Percentiles rank a stretch among this genome's conserved stretches.
Evolutionary conservation across 192 early-diverging fungal genomes (phyloP).

Genomic region (Gamsiella multidivaricata): DNA sequence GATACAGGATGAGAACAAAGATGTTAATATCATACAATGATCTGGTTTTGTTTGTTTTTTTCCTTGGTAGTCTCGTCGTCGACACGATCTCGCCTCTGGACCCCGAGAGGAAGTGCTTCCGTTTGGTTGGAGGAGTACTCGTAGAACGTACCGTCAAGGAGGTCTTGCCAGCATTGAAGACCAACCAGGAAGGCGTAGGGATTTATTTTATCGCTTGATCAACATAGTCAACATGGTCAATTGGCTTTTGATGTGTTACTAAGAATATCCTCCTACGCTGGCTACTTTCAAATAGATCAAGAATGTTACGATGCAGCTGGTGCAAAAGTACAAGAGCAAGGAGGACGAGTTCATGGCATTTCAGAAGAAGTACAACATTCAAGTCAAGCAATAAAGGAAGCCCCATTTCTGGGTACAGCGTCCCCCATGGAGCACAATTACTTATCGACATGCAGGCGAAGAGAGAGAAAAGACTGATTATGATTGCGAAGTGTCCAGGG

Average conservation of each 20-base stretch:
- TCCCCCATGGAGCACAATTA: not conserved
- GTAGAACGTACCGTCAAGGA: conserved; percentile 94
- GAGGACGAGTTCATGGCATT: conserved; percentile 90
- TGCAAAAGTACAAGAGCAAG: conserved; percentile 85
- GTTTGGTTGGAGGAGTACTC: conserved; percentile 92
- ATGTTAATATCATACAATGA: not conserved
- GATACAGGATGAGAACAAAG: not conserved
- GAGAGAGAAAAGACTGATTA: no score
- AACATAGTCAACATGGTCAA: no score
- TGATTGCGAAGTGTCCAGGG: no score
- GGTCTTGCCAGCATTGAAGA: conserved; percentile 87
- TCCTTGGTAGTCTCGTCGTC: conserved; percentile 77
- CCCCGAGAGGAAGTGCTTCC: conserved; percentile 89
- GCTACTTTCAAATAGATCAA: conserved; percentile 66
- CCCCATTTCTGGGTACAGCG: not conserved
- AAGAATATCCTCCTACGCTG: not conserved
- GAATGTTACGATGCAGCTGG: conserved; percentile 78
- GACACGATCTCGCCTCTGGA: conserved; percentile 90
- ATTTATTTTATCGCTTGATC: no score
- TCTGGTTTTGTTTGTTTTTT: not conserved
- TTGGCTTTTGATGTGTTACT: not conserved
- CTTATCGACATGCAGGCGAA: no score
- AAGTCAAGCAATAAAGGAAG: conserved; percentile 52
- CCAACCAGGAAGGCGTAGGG: conserved; percentile 86
- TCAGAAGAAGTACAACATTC: conserved; percentile 92